Evolutionary conservation across 352 stramenopile species (phyloP).

Genomic region (Globisporangium yorkense): DNA sequence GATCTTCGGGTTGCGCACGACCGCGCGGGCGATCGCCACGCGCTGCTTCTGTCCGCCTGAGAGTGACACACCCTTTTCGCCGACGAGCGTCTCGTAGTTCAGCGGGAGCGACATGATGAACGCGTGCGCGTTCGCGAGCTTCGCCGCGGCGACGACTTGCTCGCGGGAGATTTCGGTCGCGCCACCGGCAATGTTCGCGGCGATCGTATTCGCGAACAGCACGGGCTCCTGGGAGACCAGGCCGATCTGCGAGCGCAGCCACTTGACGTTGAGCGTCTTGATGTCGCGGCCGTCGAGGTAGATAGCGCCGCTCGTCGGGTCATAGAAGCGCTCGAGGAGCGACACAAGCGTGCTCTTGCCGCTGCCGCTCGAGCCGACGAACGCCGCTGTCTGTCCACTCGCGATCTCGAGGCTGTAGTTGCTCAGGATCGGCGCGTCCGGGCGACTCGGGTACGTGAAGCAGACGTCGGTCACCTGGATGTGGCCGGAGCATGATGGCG

Average conservation of each 20-base stretch:
- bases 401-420: constrained; percentile 1
- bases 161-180: constrained; percentile 10
- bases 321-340: constrained; percentile 11
- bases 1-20: constrained; percentile 76
- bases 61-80: constrained; percentile 30
- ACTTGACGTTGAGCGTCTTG: constrained; percentile 42
- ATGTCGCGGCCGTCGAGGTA: constrained; percentile 75
- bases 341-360: constrained; percentile 7
- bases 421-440: not conserved
- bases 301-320: constrained; percentile 2
- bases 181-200: constrained; percentile 86
- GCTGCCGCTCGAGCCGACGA: constrained; percentile 3
- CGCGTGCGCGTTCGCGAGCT: constrained; percentile 34
- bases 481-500: constrained; percentile 17
- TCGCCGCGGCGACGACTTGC: constrained; percentile 16
- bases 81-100: constrained; percentile 72
- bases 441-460: constrained; percentile 1
- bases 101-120: constrained; percentile 81
- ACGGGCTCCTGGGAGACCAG: constrained; percentile 82
- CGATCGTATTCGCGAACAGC: constrained; percentile 87
- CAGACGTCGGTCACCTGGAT: constrained; percentile 19
- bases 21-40: constrained; percentile 26
- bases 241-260: constrained; percentile 33
- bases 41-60: constrained; percentile 34
- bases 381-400: not conserved